Evolutionary conservation across 306 rosid species (phyloP), one percentile per base, ranked within the genome.

Genomic region (Begonia masoniana): DNA sequence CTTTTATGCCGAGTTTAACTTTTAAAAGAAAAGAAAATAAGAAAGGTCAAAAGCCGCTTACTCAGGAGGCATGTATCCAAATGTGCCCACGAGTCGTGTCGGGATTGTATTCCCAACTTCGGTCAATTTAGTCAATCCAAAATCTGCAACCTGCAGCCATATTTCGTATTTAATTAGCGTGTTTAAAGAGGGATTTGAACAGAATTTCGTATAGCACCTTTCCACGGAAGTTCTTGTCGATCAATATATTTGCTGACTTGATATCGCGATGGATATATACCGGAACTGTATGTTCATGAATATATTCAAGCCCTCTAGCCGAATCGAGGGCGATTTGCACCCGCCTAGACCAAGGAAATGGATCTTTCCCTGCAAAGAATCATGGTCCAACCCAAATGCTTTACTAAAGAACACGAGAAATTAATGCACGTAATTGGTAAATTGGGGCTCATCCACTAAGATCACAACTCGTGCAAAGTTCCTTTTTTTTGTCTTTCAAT

Each of bases 231-330:
- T 84, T 83, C 53, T 63, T 77, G 79, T 86, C 94, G 67, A 85
- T 86, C 61, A 86, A 72, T 76, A 91, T 86, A 78, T 91, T 91
- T 56, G 99, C 99, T 10, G 99, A 84, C 73, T 91, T 91, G 58
- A 91, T 86, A 65, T 91, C 96, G 41, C 96, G 99, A 54, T 91
- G 99, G 62, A 91, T 79, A 68, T 91, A 91, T 58, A 91, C 93
- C 49, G 99, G 99, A 53, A 91, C 99, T 15, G 99, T 86, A 71
- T 91, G 96, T 77, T 91, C 99, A 19, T 91, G 99, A 72, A 91
- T 86, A 70, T 86, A 86, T 69, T 91, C 99, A 31, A 91, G 94
- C 54, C 99, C 99, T 75, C 96, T 78, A 39, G 99, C 96, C 26
- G 99, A 91, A 76, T 91, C 99, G 67, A 91, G 66, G 50, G 96